These are phyloP conservation scores for Carex cristatella DNA, from an alignment of 176 grass and related monocot genomes.

Conservation along the genomic window DNA sequence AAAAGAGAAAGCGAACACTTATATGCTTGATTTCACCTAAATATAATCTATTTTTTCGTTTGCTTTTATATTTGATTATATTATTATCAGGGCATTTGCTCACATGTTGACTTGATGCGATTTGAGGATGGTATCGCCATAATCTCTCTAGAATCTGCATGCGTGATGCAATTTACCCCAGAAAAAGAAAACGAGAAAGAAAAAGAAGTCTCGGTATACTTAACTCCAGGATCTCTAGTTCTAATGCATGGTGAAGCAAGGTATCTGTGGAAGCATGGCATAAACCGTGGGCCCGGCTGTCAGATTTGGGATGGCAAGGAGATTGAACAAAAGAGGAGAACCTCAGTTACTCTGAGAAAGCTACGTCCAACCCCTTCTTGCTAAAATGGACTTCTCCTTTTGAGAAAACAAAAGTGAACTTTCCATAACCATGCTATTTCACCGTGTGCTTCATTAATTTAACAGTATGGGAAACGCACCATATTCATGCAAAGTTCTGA, in stretches of 20 bases:
- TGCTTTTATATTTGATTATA: background rate
- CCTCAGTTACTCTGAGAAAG: constrained; percentile 61
- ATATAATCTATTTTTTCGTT: background rate
- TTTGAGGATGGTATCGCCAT: constrained; percentile 82
- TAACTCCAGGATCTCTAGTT: constrained; percentile 69
- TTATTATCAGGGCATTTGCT: constrained; percentile 56
- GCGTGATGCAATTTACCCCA: constrained; percentile 58
- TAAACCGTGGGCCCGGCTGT: constrained; percentile 54
- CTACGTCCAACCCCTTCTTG: constrained; percentile 23
- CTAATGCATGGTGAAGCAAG: constrained; percentile 66
- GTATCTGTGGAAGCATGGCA: constrained; percentile 81
- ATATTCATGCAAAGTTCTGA: background rate
- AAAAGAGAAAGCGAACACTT: background rate
- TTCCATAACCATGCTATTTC: background rate
- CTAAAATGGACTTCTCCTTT: background rate
- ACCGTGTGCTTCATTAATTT: background rate
- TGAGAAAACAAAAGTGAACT: background rate
- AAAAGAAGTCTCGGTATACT: constrained; percentile 34
- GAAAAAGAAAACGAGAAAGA: background rate
- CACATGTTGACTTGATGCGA: constrained; percentile 85
- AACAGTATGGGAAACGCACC: background rate
- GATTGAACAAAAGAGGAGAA: constrained; percentile 42
- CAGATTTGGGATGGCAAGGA: constrained; percentile 53
- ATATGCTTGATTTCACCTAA: background rate
- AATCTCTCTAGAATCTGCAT: constrained; percentile 67